Base-by-base conservation (phyloP, 164 flowering plant species). In the Euptelea pleiosperma region DNA sequence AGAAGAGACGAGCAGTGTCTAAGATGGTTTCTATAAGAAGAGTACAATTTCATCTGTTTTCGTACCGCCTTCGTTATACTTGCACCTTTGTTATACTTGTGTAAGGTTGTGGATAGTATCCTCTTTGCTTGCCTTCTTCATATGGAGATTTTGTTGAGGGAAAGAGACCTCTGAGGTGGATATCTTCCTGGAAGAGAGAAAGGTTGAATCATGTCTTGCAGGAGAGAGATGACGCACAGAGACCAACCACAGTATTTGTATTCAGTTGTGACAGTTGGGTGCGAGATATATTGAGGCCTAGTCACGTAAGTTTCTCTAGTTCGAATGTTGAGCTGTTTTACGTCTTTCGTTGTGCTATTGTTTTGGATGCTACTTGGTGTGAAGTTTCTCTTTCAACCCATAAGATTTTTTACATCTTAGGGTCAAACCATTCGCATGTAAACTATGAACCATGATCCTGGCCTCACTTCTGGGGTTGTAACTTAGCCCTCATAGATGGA, bases 71-170 rank as follows among this genome's bases (percentile, higher is more conserved):
- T 57, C 44, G 51, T 57, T 9, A 42, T 28, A 40, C 25, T 33
- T 57, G 19, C 29, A 2, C 40, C 41, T 28, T 57, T 57, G 51
- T 57, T 9, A 42, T 28, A 40, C 25, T 33, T 57, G 19, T 44
- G 21, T 45, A 44, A 31, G 41, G 52, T 57, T 45, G 42, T 57
- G 61, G 48, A 31, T 1, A 4, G n/a, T 22, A 25, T 22, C 14
- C 52, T 43, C 25, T 0, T 31, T n/a, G n/a, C n/a, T n/a, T n/a
- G n/a, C n/a, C n/a, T n/a, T n/a, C n/a, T n/a, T n/a, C n/a, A n/a
- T n/a, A n/a, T n/a, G n/a, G n/a, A n/a, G n/a, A n/a, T 8, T 40
- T 30, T 9, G n/a, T 22, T 10, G 11, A 31, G 34, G 12, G 40
- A 3, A 40, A 41, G 48, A 46, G 34, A n/a, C 36, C 18, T 22